Evolutionary conservation across 2,329 filamentous ascomycete genomes (phyloP).

Genomic region (Alternaria novae-zelandiae): DNA sequence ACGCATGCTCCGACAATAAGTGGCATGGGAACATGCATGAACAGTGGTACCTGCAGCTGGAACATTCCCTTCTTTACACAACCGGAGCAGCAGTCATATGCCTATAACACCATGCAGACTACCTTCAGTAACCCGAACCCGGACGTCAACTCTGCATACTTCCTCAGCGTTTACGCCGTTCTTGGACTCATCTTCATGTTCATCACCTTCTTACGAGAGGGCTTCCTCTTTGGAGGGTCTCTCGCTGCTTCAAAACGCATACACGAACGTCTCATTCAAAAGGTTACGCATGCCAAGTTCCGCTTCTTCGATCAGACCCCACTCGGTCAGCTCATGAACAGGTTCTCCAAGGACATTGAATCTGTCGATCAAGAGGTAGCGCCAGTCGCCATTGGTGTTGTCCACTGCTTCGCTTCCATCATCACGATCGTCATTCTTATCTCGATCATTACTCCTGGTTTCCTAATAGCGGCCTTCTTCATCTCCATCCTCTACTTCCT

Average conservation of each 20-base stretch:
- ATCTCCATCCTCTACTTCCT: slow-evolving; percentile 84
- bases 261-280: slow-evolving; percentile 77
- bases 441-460: slow-evolving; percentile 85
- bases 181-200: slow-evolving; percentile 79
- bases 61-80: slow-evolving; percentile 42
- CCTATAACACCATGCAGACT: slow-evolving; percentile 49
- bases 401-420: slow-evolving; percentile 71
- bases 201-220: slow-evolving; percentile 82
- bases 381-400: slow-evolving; percentile 80
- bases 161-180: slow-evolving; percentile 79
- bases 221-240: slow-evolving; percentile 91
- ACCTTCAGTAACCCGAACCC: slow-evolving; percentile 46
- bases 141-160: slow-evolving; percentile 81
- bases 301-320: slow-evolving; percentile 98
- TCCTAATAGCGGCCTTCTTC: slow-evolving; percentile 84
- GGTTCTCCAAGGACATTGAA: slow-evolving; percentile 97
- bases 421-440: slow-evolving; percentile 88
- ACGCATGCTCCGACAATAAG: slow-evolving; percentile 53
- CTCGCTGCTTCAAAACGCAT: slow-evolving; percentile 85
- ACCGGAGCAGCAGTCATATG: slow-evolving; percentile 35
- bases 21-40: slow-evolving; percentile 55
- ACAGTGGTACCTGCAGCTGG: slow-evolving; percentile 60
- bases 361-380: slow-evolving; percentile 95
- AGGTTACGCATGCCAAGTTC: slow-evolving; percentile 88
- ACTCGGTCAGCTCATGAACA: slow-evolving; percentile 94